A percentile compares a stretch with the other conserved stretches of the same genome.
These are phyloP conservation scores for Anthracocystis panici-leucophaei DNA, from an alignment of 1,284 basidiomycete species.

Conservation along the genomic window DNA sequence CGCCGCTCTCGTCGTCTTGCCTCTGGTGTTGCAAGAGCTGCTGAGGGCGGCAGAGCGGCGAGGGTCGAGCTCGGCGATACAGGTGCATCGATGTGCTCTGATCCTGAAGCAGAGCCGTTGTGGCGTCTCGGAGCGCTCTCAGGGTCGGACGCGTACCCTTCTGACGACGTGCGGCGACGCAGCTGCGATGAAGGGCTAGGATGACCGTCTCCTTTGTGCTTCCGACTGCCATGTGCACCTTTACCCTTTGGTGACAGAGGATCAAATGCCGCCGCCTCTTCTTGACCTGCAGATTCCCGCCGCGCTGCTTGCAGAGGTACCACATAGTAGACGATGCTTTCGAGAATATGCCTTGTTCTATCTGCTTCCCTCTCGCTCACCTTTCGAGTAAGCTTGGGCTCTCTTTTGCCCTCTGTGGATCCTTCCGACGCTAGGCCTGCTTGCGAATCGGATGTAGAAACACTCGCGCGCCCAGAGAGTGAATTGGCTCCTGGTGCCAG, in stretches of 20 bases:
- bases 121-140: conserved; percentile 27
- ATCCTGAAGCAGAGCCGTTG: background rate
- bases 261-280: background rate
- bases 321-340: conserved; percentile 36
- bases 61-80: background rate
- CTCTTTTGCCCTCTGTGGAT: conserved; percentile 2
- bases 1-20: conserved; percentile 28
- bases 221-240: background rate
- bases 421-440: background rate
- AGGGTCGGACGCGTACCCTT: conserved; percentile 47
- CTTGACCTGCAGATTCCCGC: background rate
- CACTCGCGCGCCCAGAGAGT: conserved; percentile 27
- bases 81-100: background rate
- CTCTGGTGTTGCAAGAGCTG: conserved; percentile 10
- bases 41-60: background rate
- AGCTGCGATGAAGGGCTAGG: conserved; percentile 12
- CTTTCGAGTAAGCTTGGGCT: conserved; percentile 17
- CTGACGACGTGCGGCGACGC: conserved; percentile 21
- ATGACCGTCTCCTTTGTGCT: background rate
- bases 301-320: conserved; percentile 20
- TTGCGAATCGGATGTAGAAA: conserved; percentile 7
- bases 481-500: conserved; percentile 41
- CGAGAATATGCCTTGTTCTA: conserved; percentile 29
- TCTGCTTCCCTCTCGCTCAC: conserved; percentile 36
- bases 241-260: background rate